Percentiles rank a stretch among this genome's conserved stretches.
Evolutionary conservation across 2,329 filamentous ascomycete species (phyloP).

Genomic region (Paraphaeosphaeria sporulosa): DNA sequence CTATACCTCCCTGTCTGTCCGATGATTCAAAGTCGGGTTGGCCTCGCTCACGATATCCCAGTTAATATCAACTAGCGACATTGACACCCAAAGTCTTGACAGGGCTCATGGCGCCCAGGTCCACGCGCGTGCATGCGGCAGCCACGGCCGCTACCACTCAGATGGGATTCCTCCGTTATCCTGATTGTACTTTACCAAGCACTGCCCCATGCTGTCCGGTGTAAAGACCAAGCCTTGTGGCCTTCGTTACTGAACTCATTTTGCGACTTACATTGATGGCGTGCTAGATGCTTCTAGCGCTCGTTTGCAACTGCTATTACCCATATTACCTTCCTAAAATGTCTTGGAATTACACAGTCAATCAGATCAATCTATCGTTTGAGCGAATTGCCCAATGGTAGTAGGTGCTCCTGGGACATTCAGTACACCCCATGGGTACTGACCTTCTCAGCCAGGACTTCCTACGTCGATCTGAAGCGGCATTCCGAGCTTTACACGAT

Average conservation of each 20-base stretch:
- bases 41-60: constrained; percentile 19
- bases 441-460: constrained; percentile 34
- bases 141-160: constrained; percentile 26
- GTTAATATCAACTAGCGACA: constrained; percentile 20
- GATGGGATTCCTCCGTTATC: constrained; percentile 21
- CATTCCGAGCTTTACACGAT: constrained; percentile 37
- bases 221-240: background rate
- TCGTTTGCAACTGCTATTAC: background rate
- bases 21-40: background rate
- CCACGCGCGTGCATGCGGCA: constrained; percentile 30
- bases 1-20: constrained; percentile 7
- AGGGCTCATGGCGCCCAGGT: constrained; percentile 25
- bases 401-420: constrained; percentile 21
- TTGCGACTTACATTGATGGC: background rate
- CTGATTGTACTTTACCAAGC: constrained; percentile 27
- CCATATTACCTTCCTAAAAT: constrained; percentile 19
- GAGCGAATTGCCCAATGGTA: constrained; percentile 44
- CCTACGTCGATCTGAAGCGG: constrained; percentile 39
- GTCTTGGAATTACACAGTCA: constrained; percentile 41
- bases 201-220: constrained; percentile 7
- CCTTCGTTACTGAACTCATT: background rate
- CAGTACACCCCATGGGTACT: constrained; percentile 5
- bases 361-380: constrained; percentile 43
- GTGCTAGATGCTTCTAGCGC: background rate
- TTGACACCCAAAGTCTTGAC: constrained; percentile 19